phyloP scores from a whole-genome alignment of 2,329 filamentous ascomycete genomes.

The Monilinia polystroma region DNA sequence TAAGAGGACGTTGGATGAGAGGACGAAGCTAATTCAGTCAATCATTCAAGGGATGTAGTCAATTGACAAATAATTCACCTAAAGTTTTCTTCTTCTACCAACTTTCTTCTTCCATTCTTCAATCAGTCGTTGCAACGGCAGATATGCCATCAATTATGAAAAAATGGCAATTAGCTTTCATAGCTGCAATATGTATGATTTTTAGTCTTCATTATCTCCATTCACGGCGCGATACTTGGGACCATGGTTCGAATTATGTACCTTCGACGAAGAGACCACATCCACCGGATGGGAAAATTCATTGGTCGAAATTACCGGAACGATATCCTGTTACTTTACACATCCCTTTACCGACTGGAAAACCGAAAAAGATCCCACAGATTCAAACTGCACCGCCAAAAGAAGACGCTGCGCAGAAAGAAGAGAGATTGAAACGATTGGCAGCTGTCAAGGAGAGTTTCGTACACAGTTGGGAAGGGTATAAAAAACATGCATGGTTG shows the following conservation, averaged over 20 bases:
- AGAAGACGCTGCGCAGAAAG: slow-evolving; percentile 32
- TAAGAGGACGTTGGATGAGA: not conserved
- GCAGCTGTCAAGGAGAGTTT: slow-evolving; percentile 39
- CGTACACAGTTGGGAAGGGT: slow-evolving; percentile 68
- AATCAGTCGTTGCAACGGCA: not conserved
- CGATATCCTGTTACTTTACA: slow-evolving; percentile 35
- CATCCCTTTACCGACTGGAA: slow-evolving; percentile 36
- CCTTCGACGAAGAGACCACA: slow-evolving; percentile 21
- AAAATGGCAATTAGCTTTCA: slow-evolving; percentile 34
- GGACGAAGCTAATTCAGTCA: slow-evolving; percentile 13
- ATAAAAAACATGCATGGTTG: slow-evolving; percentile 75
- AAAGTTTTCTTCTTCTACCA: not conserved
- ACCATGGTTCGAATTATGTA: slow-evolving; percentile 26
- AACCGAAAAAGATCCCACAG: slow-evolving; percentile 33
- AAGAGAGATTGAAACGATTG: slow-evolving; percentile 31
- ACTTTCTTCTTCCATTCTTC: not conserved
- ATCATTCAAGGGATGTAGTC: slow-evolving; percentile 18
- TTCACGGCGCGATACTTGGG: slow-evolving; percentile 30
- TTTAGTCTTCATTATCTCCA: slow-evolving; percentile 34
- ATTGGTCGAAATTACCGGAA: slow-evolving; percentile 39
- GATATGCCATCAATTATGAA: slow-evolving; percentile 31
- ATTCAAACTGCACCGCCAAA: slow-evolving; percentile 33
- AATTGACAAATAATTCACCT: slow-evolving; percentile 13
- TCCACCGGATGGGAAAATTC: slow-evolving; percentile 58
- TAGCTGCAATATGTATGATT: slow-evolving; percentile 31